Conservation (phyloP, 1,139 yeast species). For the Hemisphaericaspora xylofermentans region DNA sequence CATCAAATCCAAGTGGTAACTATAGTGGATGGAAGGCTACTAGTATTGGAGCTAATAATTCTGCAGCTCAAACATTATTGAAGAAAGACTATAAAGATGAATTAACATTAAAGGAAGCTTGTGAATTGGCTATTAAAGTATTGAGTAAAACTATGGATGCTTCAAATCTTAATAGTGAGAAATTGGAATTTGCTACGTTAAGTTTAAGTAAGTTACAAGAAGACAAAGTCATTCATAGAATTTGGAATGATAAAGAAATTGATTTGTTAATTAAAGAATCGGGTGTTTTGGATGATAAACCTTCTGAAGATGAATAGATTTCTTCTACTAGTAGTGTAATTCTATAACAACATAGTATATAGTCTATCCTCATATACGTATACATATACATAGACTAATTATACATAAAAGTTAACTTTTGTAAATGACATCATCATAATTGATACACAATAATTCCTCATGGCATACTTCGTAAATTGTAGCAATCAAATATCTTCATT, state of each 20-base stretch:
- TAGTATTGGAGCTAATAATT: slow-evolving; percentile 92
- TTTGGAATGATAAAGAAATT: slow-evolving; percentile 80
- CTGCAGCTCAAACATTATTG: slow-evolving; percentile 92
- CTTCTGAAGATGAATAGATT: slow-evolving; percentile 22
- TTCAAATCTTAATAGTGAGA: slow-evolving; percentile 59
- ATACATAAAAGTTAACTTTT: too few relatives aligned
- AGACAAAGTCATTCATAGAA: slow-evolving; percentile 61
- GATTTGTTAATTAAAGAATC: slow-evolving; percentile 70
- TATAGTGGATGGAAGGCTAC: slow-evolving; percentile 99
- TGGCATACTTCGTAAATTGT: too few relatives aligned
- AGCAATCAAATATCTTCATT: too few relatives aligned
- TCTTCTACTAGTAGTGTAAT: neutral
- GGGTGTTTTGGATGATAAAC: slow-evolving; percentile 59
- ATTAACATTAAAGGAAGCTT: slow-evolving; percentile 71
- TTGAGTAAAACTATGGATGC: slow-evolving; percentile 93
- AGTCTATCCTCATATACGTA: too few relatives aligned
- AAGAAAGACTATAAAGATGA: slow-evolving; percentile 94
- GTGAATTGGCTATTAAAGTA: slow-evolving; percentile 86
- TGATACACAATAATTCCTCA: too few relatives aligned
- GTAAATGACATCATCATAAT: too few relatives aligned
- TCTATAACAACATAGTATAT: neutral
- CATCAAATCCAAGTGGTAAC: slow-evolving; percentile 96
- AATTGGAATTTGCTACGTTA: slow-evolving; percentile 83
- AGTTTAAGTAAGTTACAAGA: slow-evolving; percentile 47
- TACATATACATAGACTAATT: too few relatives aligned